A percentile compares a stretch with the other conserved stretches of the same genome.
Evolutionary conservation across 495 filamentous ascomycete species (phyloP).

Genomic region (Neurospora sp.): DNA sequence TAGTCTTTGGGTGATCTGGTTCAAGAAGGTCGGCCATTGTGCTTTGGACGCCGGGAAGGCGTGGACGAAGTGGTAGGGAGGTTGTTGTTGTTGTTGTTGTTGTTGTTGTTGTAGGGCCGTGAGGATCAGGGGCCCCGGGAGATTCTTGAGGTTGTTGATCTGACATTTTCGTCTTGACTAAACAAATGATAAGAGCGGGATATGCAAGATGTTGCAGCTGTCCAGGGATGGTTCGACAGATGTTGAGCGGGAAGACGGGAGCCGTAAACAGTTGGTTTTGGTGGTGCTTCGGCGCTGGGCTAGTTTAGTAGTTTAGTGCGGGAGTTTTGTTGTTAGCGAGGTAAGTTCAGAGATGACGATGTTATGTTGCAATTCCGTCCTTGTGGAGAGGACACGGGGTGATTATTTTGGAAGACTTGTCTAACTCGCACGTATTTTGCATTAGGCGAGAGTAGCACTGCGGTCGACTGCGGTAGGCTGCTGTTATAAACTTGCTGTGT

Average conservation of each 20-base stretch:
- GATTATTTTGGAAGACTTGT: not conserved
- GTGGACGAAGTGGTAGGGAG: conserved; percentile 12
- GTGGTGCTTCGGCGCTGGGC: not conserved
- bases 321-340: not conserved
- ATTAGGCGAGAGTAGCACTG: not conserved
- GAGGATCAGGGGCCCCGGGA: not conserved
- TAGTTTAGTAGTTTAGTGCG: not conserved
- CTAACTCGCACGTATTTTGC: not conserved
- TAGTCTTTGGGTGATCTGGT: conserved; percentile 1
- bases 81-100: not conserved
- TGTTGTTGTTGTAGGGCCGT: not conserved
- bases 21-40: conserved; percentile 3
- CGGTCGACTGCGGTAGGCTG: not conserved
- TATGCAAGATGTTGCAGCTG: not conserved
- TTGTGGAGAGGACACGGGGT: not conserved
- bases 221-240: not conserved
- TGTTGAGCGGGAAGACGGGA: not conserved
- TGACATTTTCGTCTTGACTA: not conserved
- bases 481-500: not conserved
- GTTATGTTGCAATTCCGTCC: not conserved
- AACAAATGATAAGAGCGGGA: not conserved
- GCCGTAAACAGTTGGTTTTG: not conserved
- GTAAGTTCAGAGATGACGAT: not conserved
- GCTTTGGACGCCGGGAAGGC: not conserved
- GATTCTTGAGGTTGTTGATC: not conserved